Evolutionary conservation across 306 rosid species (phyloP).

Genomic region (Lathyrus oleraceus): DNA sequence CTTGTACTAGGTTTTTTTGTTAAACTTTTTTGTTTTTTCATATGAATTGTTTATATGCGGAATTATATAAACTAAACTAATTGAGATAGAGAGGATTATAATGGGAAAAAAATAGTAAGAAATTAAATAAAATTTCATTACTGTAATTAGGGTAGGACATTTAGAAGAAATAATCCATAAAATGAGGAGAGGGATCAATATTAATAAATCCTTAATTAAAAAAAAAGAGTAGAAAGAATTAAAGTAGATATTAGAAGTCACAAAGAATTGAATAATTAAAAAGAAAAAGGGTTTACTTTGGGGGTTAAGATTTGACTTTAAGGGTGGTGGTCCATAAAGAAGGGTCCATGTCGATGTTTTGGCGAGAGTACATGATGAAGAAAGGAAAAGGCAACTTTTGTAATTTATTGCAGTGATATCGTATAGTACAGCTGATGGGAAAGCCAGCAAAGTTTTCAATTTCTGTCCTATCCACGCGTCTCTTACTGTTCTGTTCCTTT

Average conservation of each 20-base stretch:
- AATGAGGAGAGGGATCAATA: neutral
- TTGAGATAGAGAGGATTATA: too few relatives aligned
- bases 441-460: constrained; percentile 13
- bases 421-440: constrained; percentile 12
- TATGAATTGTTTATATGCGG: too few relatives aligned
- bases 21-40: too few relatives aligned
- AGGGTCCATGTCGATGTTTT: constrained; percentile 28
- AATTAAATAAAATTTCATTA: too few relatives aligned
- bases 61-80: too few relatives aligned
- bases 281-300: neutral
- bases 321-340: constrained; percentile 46
- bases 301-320: constrained; percentile 31
- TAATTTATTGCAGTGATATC: constrained; percentile 43
- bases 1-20: too few relatives aligned
- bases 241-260: neutral
- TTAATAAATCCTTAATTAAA: neutral
- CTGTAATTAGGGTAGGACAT: neutral
- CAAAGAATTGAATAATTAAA: neutral
- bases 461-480: constrained; percentile 57
- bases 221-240: neutral
- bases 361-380: constrained; percentile 33
- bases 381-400: constrained; percentile 63
- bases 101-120: too few relatives aligned
- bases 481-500: too few relatives aligned
- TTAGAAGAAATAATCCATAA: neutral